These are phyloP conservation scores for Pseudotsuga menziesii DNA, from an alignment of 75 land plant genomes.

Conservation along the genomic window DNA sequence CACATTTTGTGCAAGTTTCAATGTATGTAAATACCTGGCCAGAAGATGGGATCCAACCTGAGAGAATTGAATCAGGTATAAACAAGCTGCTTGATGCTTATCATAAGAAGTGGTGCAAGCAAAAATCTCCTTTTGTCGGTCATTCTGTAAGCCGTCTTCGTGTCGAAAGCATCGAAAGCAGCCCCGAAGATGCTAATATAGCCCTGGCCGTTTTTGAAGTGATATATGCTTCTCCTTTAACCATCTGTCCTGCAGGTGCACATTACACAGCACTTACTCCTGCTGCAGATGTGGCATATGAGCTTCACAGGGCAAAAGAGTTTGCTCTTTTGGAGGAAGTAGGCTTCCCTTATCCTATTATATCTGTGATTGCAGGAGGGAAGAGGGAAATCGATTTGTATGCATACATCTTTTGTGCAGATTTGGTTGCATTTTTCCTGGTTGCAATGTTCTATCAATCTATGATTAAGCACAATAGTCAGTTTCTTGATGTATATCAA, in stretches of 20 bases:
- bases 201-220: slow-evolving; percentile 94
- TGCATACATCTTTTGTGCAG: slow-evolving; percentile 93
- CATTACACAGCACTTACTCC: slow-evolving; percentile 77
- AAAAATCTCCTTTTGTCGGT: slow-evolving; percentile 19
- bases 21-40: slow-evolving; percentile 78
- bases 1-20: slow-evolving; percentile 92
- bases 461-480: slow-evolving; percentile 65
- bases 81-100: slow-evolving; percentile 61
- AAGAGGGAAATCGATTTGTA: slow-evolving; percentile 91
- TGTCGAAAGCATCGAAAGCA: slow-evolving; percentile 94
- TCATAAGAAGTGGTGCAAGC: slow-evolving; percentile 47
- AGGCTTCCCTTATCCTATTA: slow-evolving; percentile 76
- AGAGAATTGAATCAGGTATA: slow-evolving; percentile 84
- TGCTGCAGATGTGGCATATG: slow-evolving; percentile 90
- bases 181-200: slow-evolving; percentile 49
- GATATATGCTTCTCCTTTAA: slow-evolving; percentile 71
- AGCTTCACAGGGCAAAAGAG: slow-evolving; percentile 53
- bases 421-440: slow-evolving; percentile 78
- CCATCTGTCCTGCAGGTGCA: slow-evolving; percentile 32
- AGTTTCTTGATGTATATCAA: slow-evolving; percentile 84
- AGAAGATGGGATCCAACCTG: slow-evolving; percentile 96
- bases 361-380: slow-evolving; percentile 94
- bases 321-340: slow-evolving; percentile 51
- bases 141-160: slow-evolving; percentile 59
- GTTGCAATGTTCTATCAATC: slow-evolving; percentile 92